Conservation (phyloP, 805 yeast species). For the Pichia manshurica region DNA sequence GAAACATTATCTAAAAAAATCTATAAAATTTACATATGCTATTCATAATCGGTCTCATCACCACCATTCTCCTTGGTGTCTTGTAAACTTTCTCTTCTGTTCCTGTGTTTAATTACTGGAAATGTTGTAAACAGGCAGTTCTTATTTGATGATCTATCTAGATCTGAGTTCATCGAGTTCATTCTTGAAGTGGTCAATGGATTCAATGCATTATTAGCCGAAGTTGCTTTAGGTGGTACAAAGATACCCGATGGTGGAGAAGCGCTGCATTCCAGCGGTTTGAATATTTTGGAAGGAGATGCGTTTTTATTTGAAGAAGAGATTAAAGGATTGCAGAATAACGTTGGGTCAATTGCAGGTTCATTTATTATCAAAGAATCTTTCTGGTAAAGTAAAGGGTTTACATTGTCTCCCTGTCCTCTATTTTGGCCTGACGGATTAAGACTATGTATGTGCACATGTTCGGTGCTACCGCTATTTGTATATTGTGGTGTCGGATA, state of each 20-base stretch:
- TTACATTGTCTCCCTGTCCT: neutral
- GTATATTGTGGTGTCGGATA: neutral
- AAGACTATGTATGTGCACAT: neutral
- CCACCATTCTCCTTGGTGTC: neutral
- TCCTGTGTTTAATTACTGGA: neutral
- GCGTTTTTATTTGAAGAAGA: neutral
- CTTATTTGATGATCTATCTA: neutral
- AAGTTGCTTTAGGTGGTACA: neutral
- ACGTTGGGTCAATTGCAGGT: neutral
- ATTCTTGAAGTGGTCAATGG: conserved; percentile 3
- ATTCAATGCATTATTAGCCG: neutral
- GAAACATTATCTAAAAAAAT: too few relatives aligned
- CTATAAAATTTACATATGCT: neutral
- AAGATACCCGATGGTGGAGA: conserved; percentile 12
- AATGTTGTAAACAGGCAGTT: neutral
- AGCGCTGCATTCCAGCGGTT: neutral
- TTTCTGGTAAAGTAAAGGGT: neutral
- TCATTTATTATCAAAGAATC: neutral
- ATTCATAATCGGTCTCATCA: conserved; percentile 6
- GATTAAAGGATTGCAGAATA: neutral
- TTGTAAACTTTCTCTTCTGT: neutral
- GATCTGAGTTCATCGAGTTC: conserved; percentile 3
- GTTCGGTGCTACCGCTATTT: neutral
- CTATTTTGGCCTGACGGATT: neutral
- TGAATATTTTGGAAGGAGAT: neutral